Evolutionary conservation across 1,139 yeast species (phyloP).

Genomic region (Arxiozyma bovina): DNA sequence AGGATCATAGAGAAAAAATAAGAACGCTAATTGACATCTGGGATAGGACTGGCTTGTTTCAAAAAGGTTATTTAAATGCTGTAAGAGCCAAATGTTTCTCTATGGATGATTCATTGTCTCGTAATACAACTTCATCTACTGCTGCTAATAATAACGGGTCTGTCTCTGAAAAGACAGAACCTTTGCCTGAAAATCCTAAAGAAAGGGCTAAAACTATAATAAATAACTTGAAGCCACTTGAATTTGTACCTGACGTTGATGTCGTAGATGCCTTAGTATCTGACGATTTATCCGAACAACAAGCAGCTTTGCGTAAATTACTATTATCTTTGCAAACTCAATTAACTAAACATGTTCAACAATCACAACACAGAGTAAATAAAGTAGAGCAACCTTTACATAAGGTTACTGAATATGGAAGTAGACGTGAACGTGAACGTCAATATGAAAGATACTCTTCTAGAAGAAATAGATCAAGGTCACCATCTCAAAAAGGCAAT

Average conservation of each 20-base stretch:
- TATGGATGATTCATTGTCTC: slow-evolving; percentile 23
- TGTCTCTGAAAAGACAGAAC: slow-evolving; percentile 12
- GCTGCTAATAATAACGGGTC: not conserved
- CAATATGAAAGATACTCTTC: slow-evolving; percentile 20
- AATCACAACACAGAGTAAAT: slow-evolving; percentile 2
- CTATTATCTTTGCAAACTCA: slow-evolving; percentile 33
- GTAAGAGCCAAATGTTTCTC: slow-evolving; percentile 55
- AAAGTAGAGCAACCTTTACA: slow-evolving; percentile 6
- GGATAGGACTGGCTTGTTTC: slow-evolving; percentile 79
- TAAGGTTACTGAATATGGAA: slow-evolving; percentile 24
- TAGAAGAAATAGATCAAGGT: slow-evolving; percentile 33
- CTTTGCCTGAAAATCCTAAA: slow-evolving; percentile 40
- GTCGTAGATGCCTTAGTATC: slow-evolving; percentile 22
- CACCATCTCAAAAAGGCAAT: slow-evolving; percentile 19
- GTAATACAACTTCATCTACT: not conserved
- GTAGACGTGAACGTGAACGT: slow-evolving; percentile 29
- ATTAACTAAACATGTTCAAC: slow-evolving; percentile 15
- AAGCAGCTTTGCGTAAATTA: slow-evolving; percentile 40
- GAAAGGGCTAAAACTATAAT: slow-evolving; percentile 33
- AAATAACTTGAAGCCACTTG: slow-evolving; percentile 17
- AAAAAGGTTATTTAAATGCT: slow-evolving; percentile 43
- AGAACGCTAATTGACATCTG: slow-evolving; percentile 83
- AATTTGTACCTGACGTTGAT: slow-evolving; percentile 16
- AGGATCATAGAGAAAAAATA: slow-evolving; percentile 56
- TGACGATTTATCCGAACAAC: slow-evolving; percentile 31